These are phyloP conservation scores for Trametes maxima DNA, from an alignment of 768 basidiomycete genomes.

Conservation along the genomic window DNA sequence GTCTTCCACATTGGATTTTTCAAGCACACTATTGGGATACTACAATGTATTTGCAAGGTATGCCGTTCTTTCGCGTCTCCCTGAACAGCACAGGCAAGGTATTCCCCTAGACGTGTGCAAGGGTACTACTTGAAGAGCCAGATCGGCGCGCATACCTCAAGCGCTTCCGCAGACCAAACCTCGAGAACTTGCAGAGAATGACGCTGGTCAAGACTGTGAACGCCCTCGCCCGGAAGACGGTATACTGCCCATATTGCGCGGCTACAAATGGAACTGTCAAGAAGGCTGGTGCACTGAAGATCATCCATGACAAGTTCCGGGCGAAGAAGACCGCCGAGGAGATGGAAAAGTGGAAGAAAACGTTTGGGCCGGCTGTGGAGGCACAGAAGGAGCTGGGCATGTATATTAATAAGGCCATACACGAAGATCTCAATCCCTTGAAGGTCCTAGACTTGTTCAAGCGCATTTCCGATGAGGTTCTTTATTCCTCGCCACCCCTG, in stretches of 20 bases:
- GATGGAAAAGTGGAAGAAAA: conserved; percentile 84
- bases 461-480: conserved; percentile 88
- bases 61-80: conserved; percentile 18
- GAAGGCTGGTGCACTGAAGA: conserved; percentile 92
- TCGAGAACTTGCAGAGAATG: conserved; percentile 93
- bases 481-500: conserved; percentile 6
- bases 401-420: conserved; percentile 84
- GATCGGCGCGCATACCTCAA: conserved; percentile 84
- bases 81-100: neutral
- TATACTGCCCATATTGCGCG: conserved; percentile 92
- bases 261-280: conserved; percentile 95
- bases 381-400: conserved; percentile 84
- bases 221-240: conserved; percentile 81
- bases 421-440: conserved; percentile 93
- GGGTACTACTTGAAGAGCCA: conserved; percentile 84
- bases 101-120: conserved; percentile 74
- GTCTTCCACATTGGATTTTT: conserved; percentile 99
- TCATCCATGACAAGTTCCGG: conserved; percentile 96
- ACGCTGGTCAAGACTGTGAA: conserved; percentile 84
- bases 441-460: conserved; percentile 92
- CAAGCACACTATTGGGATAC: conserved; percentile 89
- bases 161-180: conserved; percentile 85
- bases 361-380: conserved; percentile 79
- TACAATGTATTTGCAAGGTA: conserved; percentile 98
- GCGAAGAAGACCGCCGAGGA: conserved; percentile 91